phyloP scores from a whole-genome alignment of 176 grass and related monocot genomes.

The Aegilops sharonensis region DNA sequence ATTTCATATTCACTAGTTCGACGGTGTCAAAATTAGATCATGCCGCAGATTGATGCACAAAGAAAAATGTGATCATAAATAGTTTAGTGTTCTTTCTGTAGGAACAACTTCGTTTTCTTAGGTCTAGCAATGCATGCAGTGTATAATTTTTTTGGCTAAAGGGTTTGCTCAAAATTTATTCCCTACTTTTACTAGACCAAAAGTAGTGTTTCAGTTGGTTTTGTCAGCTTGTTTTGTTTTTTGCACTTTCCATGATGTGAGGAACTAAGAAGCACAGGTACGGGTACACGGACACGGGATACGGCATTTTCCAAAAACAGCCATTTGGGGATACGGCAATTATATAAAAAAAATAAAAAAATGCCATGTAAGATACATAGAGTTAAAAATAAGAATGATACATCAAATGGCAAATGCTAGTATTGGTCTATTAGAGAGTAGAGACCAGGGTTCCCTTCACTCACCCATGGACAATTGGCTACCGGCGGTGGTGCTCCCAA shows the following conservation, averaged over 20 bases:
- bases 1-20: conserved; percentile 11
- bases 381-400: too few relatives aligned
- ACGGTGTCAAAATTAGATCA: not conserved
- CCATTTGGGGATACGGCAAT: too few relatives aligned
- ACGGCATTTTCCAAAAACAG: too few relatives aligned
- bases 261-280: not conserved
- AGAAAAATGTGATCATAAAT: not conserved
- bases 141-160: not conserved
- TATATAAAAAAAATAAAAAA: too few relatives aligned
- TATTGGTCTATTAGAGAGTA: too few relatives aligned
- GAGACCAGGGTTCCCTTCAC: too few relatives aligned
- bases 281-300: too few relatives aligned
- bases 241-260: not conserved
- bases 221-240: conserved; percentile 5
- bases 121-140: conserved; percentile 17
- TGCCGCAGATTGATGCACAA: not conserved
- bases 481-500: too few relatives aligned
- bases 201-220: not conserved
- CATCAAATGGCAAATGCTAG: too few relatives aligned
- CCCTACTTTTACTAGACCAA: not conserved
- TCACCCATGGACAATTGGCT: too few relatives aligned
- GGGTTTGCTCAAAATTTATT: conserved; percentile 4
- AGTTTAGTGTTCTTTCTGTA: conserved; percentile 11
- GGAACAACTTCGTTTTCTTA: conserved; percentile 24
- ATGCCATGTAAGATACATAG: too few relatives aligned